Conservation (phyloP, 441 rosid genomes). For the Gossypium trilobum region DNA sequence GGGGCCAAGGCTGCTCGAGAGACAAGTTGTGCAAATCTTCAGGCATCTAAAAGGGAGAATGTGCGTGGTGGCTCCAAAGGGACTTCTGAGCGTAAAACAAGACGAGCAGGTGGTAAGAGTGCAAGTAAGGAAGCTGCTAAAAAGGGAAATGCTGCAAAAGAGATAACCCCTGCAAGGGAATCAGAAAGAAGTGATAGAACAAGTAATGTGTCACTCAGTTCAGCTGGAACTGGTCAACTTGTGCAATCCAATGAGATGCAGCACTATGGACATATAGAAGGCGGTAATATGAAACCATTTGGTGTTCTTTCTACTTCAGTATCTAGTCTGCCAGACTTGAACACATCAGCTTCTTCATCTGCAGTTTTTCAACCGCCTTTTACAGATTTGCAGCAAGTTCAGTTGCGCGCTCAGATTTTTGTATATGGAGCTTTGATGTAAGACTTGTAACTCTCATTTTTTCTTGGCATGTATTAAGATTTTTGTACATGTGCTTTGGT, state of each 20-base stretch:
- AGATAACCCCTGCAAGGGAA: constrained; percentile 29
- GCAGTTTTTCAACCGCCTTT: constrained; percentile 77
- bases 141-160: constrained; percentile 46
- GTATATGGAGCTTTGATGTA: constrained; percentile 96
- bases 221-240: constrained; percentile 28
- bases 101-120: constrained; percentile 55
- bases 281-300: constrained; percentile 38
- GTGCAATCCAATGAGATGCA: constrained; percentile 54
- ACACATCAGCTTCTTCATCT: constrained; percentile 47
- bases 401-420: constrained; percentile 95
- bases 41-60: constrained; percentile 29
- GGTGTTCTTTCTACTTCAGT: constrained; percentile 40
- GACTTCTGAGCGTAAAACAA: constrained; percentile 64
- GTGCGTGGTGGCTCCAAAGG: constrained; percentile 37
- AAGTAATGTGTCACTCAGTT: constrained; percentile 31
- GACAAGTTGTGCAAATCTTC: constrained; percentile 31
- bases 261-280: constrained; percentile 38
- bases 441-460: constrained; percentile 18
- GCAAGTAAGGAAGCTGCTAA: constrained; percentile 50
- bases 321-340: constrained; percentile 63
- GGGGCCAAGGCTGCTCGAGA: constrained; percentile 35
- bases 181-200: constrained; percentile 44
- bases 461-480: background rate
- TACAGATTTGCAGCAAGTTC: constrained; percentile 94
- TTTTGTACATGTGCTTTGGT: background rate